Evolutionary conservation across 192 early-diverging fungal species (phyloP).

Genomic region (Coemansia asiatica): DNA sequence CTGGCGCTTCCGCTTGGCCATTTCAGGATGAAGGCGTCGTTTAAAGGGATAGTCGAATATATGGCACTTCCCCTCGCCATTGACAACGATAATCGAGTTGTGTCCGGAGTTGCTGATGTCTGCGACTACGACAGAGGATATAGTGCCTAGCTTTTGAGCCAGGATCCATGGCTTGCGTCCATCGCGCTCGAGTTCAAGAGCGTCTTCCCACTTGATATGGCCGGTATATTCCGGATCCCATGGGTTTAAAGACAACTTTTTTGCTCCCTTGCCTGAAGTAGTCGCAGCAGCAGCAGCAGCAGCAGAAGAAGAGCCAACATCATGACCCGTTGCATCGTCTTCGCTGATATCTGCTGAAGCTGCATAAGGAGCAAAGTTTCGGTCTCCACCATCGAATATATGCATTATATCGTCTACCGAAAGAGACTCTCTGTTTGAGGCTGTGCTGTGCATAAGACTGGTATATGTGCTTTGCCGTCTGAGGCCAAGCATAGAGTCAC

Average conservation of each 20-base stretch:
- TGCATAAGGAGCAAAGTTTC: neutral
- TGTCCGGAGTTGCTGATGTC: constrained; percentile 50
- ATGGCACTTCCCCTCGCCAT: constrained; percentile 54
- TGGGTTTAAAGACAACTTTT: neutral
- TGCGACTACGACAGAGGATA: constrained; percentile 47
- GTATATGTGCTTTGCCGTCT: constrained; percentile 44
- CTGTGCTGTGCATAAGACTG: constrained; percentile 10
- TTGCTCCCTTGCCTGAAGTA: neutral
- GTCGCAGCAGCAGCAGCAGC: neutral
- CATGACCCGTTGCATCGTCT: constrained; percentile 13
- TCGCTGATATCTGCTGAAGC: constrained; percentile 34
- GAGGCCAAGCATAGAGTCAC: constrained; percentile 3
- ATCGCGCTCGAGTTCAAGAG: constrained; percentile 53
- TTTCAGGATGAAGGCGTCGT: constrained; percentile 43
- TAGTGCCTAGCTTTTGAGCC: constrained; percentile 53
- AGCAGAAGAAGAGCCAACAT: neutral
- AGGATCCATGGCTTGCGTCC: constrained; percentile 55
- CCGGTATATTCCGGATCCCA: constrained; percentile 18
- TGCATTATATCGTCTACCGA: constrained; percentile 47
- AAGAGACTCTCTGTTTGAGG: constrained; percentile 37
- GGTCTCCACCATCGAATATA: constrained; percentile 34
- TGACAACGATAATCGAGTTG: constrained; percentile 53
- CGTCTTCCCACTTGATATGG: constrained; percentile 53
- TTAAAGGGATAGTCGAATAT: constrained; percentile 53
- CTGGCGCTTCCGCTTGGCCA: constrained; percentile 41